A percentile compares a stretch with the other conserved stretches of the same genome.
Conservation (phyloP, 345 rosid species). For the Hibiscus mutabilis region DNA sequence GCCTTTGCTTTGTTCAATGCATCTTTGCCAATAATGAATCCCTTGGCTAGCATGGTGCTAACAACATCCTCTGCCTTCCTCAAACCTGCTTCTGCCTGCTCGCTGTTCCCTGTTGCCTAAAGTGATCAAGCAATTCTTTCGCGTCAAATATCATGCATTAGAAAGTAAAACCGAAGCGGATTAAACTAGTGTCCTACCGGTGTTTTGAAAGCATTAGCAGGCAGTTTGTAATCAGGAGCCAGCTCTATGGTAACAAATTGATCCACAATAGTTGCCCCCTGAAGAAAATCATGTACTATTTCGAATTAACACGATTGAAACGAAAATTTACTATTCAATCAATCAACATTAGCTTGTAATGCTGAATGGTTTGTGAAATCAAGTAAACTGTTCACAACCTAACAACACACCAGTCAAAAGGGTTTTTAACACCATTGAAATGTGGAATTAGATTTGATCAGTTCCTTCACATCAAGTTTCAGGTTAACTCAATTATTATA, state of each 20-base stretch:
- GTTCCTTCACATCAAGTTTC: background rate
- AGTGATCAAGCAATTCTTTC: background rate
- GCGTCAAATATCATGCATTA: background rate
- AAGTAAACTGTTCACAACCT: background rate
- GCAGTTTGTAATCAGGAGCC: slow-evolving; percentile 65
- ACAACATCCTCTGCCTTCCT: slow-evolving; percentile 91
- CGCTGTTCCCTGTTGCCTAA: slow-evolving; percentile 39
- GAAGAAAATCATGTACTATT: background rate
- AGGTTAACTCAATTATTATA: background rate
- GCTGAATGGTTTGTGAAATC: background rate
- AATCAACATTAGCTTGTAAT: background rate
- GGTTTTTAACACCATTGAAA: background rate
- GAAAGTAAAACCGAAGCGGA: background rate
- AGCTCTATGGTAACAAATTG: slow-evolving; percentile 54
- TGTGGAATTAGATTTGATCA: background rate
- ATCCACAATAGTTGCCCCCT: slow-evolving; percentile 94
- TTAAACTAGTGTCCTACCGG: slow-evolving; percentile 32
- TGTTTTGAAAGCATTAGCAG: slow-evolving; percentile 29
- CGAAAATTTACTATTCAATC: background rate
- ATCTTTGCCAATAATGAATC: slow-evolving; percentile 81
- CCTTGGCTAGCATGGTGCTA: slow-evolving; percentile 82
- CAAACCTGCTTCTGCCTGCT: slow-evolving; percentile 41
- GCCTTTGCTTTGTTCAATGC: slow-evolving; percentile 70
- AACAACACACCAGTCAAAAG: background rate
- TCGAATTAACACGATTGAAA: background rate